Evolutionary conservation across 441 rosid species (phyloP).

Genomic region (Syzygium malaccense): DNA sequence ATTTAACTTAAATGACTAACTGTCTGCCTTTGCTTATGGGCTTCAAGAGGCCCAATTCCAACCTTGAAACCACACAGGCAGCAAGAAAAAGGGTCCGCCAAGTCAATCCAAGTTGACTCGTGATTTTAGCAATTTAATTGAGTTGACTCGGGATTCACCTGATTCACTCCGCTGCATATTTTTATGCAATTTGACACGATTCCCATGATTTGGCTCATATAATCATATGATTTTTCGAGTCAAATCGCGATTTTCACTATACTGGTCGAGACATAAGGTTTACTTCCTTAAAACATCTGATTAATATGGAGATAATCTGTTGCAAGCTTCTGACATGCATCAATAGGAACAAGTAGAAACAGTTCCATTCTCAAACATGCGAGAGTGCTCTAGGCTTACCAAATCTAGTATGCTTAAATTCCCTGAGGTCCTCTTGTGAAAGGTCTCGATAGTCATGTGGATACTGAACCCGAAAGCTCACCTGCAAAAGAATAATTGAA

Average conservation of each 20-base stretch:
- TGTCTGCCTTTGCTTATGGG: not conserved
- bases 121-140: not conserved
- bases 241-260: not conserved
- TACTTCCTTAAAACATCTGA: not conserved
- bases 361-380: not conserved
- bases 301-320: not conserved
- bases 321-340: not conserved
- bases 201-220: not conserved
- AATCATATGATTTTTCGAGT: not conserved
- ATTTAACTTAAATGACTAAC: not conserved
- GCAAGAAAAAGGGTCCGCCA: not conserved
- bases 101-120: not conserved
- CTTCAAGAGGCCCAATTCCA: not conserved
- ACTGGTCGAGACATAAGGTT: not conserved
- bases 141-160: not conserved
- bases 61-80: not conserved
- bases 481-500: conserved; percentile 36
- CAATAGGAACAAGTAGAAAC: not conserved
- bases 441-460: conserved; percentile 85
- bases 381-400: conserved; percentile 36
- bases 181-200: not conserved
- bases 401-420: conserved; percentile 96
- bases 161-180: not conserved
- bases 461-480: conserved; percentile 92
- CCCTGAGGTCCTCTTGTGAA: conserved; percentile 94